These are phyloP conservation scores for Clonostachys sp. DNA, from an alignment of 2,329 filamentous ascomycete species.

Conservation along the genomic window DNA sequence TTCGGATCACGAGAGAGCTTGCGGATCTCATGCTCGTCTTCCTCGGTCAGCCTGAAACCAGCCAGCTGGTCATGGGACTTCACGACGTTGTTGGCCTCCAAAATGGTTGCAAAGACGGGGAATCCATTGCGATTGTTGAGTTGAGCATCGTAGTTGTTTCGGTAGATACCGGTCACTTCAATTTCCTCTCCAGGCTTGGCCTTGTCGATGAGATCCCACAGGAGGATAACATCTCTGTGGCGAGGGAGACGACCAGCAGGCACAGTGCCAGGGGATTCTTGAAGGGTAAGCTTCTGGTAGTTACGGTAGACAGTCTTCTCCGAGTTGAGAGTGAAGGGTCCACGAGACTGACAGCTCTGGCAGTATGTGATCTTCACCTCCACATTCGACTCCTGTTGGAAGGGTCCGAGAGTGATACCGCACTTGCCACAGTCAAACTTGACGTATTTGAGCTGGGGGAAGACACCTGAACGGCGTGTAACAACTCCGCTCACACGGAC, in stretches of 20 bases:
- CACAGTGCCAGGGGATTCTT: conserved; percentile 95
- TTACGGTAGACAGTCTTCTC: conserved; percentile 98
- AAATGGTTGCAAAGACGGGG: conserved; percentile 94
- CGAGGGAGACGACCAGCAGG: conserved; percentile 91
- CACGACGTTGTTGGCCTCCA: conserved; percentile 95
- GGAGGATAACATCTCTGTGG: conserved; percentile 87
- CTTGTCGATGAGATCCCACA: conserved; percentile 95
- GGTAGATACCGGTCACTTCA: conserved; percentile 93
- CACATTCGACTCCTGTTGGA: conserved; percentile 94
- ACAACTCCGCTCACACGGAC: conserved; percentile 94
- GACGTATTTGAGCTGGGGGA: conserved; percentile 96
- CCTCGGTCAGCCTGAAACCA: conserved; percentile 90
- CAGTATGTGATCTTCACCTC: conserved; percentile 97
- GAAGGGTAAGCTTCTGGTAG: conserved; percentile 95
- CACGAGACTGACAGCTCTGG: conserved; percentile 91
- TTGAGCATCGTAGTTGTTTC: conserved; percentile 96
- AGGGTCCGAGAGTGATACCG: conserved; percentile 84
- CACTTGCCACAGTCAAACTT: conserved; percentile 98
- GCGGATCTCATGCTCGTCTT: conserved; percentile 89
- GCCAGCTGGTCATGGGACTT: conserved; percentile 97
- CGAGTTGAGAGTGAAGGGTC: conserved; percentile 92
- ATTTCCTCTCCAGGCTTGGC: conserved; percentile 98
- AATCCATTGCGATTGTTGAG: conserved; percentile 99
- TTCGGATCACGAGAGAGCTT: conserved; percentile 82
- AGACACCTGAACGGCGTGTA: conserved; percentile 88